Evolutionary conservation across 2,329 filamentous ascomycete species (phyloP).

Genomic region (Talaromyces sp.): DNA sequence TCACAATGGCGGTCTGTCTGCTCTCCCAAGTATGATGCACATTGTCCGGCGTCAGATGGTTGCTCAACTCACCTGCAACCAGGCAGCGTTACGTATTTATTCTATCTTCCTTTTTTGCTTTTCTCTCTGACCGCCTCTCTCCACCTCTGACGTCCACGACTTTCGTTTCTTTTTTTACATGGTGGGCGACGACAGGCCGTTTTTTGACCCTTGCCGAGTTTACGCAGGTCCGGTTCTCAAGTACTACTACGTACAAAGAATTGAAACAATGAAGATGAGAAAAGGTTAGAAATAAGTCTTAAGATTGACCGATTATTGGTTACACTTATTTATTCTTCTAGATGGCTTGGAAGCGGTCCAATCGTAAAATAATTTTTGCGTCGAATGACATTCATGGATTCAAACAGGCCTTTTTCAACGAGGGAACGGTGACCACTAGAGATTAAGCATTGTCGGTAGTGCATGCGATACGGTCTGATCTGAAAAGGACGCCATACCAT

Average conservation of each 20-base stretch:
- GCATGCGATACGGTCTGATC: neutral
- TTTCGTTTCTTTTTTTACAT: neutral
- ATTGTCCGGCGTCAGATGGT: neutral
- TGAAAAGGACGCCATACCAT: neutral
- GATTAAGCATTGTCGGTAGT: neutral
- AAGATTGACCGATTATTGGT: neutral
- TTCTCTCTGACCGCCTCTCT: slow-evolving; percentile 17
- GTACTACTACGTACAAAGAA: neutral
- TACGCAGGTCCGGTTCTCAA: neutral
- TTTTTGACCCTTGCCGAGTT: neutral
- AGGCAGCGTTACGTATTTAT: slow-evolving; percentile 4
- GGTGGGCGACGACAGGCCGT: slow-evolving; percentile 13
- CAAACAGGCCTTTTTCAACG: neutral
- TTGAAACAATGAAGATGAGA: neutral
- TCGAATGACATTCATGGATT: neutral
- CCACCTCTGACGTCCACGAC: neutral
- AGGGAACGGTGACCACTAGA: neutral
- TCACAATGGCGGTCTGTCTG: slow-evolving; percentile 17
- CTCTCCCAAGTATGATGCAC: neutral
- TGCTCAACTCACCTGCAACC: slow-evolving; percentile 7
- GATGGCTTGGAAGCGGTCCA: neutral
- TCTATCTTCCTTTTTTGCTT: neutral
- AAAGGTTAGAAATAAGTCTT: neutral
- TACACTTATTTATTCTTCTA: neutral
- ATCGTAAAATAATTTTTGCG: slow-evolving; percentile 7